phyloP scores from a whole-genome alignment of 2,329 filamentous ascomycete genomes.

The Onygenales sp. region DNA sequence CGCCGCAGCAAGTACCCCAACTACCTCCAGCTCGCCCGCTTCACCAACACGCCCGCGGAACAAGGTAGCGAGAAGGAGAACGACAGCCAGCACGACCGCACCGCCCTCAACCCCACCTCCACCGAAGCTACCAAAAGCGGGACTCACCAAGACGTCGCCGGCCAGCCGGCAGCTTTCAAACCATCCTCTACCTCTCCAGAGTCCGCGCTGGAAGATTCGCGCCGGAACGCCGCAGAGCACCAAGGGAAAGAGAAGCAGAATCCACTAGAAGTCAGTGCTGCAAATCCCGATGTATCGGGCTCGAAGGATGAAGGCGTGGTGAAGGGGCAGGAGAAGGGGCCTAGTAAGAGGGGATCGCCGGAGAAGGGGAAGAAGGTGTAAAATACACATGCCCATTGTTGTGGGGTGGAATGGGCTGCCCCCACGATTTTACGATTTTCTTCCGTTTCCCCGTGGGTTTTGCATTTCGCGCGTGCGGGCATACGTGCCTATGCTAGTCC shows the following conservation, averaged over 20 bases:
- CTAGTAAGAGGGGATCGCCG: background rate
- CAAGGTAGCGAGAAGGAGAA: background rate
- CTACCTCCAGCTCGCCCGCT: background rate
- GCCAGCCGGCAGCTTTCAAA: background rate
- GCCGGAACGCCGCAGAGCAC: background rate
- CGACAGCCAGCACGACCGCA: background rate
- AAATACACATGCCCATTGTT: background rate
- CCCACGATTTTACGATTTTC: background rate
- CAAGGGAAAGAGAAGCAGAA: background rate
- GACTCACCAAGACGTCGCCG: background rate
- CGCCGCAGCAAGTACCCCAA: background rate
- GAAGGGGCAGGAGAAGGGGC: background rate
- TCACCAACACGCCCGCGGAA: background rate
- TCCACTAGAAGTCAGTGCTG: constrained; percentile 1
- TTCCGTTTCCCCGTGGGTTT: background rate
- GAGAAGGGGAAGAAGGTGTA: background rate
- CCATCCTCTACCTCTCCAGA: background rate
- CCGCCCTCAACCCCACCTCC: background rate
- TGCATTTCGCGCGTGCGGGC: too few relatives aligned
- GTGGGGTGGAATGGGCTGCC: background rate
- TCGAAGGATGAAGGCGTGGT: background rate
- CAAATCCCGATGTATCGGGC: background rate
- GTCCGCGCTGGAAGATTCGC: background rate
- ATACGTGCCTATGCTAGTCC: too few relatives aligned
- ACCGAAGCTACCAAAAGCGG: background rate